phyloP scores from a whole-genome alignment of 768 basidiomycete species.

The Leucogyrophana mollusca region DNA sequence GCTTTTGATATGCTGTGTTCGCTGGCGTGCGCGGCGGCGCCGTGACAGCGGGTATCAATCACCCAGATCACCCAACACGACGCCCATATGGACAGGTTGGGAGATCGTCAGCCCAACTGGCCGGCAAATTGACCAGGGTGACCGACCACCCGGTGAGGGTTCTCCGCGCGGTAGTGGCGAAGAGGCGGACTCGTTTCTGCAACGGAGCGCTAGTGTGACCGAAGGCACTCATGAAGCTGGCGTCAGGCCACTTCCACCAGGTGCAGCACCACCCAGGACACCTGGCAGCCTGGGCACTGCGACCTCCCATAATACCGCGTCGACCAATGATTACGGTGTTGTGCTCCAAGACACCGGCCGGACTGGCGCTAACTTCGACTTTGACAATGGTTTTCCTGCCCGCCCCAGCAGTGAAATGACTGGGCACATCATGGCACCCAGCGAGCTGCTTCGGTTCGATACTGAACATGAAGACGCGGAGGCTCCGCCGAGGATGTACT shows the following conservation, averaged over 20 bases:
- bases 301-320: conserved; percentile 30
- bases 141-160: conserved; percentile 55
- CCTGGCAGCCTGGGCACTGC: conserved; percentile 41
- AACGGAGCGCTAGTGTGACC: conserved; percentile 27
- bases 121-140: conserved; percentile 25
- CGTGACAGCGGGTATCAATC: conserved; percentile 12
- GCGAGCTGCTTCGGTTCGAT: conserved; percentile 32
- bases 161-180: conserved; percentile 70
- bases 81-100: conserved; percentile 43
- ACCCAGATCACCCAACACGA: conserved; percentile 11
- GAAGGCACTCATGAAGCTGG: conserved; percentile 6
- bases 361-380: conserved; percentile 30
- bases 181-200: conserved; percentile 66
- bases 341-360: conserved; percentile 29
- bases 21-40: conserved; percentile 22
- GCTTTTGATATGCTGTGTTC: conserved; percentile 32
- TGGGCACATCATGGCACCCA: conserved; percentile 36
- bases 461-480: conserved; percentile 20
- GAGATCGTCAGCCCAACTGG: conserved; percentile 33
- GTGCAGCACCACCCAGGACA: conserved; percentile 30
- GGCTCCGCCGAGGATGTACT: conserved; percentile 28
- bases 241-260: conserved; percentile 26
- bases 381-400: conserved; percentile 19
- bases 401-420: conserved; percentile 30
- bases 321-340: conserved; percentile 33